phyloP scores from a whole-genome alignment of 2,329 filamentous ascomycete genomes.

The Chaetomiaceae sp. region DNA sequence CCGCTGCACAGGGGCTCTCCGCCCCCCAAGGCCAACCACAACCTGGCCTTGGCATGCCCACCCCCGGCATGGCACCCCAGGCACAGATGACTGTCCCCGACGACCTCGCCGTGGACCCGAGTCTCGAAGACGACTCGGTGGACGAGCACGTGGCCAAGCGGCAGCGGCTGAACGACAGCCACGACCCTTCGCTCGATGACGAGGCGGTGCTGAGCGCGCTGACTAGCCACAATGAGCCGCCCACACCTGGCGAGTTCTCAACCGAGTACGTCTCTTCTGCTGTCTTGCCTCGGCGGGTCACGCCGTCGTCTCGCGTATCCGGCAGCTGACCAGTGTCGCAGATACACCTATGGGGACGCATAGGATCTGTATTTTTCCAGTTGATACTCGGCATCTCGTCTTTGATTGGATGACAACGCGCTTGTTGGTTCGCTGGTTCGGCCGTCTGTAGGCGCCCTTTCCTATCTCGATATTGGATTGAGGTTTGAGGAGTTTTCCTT shows the following conservation, averaged over 20 bases:
- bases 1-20: constrained; percentile 1
- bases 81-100: constrained; percentile 17
- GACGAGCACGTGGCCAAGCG: constrained; percentile 35
- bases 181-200: constrained; percentile 34
- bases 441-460: too few species aligned
- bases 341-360: constrained; percentile 38
- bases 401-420: too few species aligned
- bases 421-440: too few species aligned
- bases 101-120: constrained; percentile 25
- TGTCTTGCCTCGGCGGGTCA: too few species aligned
- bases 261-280: constrained; percentile 42
- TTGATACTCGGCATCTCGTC: too few species aligned
- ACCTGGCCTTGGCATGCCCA: constrained; percentile 7
- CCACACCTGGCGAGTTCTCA: constrained; percentile 34
- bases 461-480: too few species aligned
- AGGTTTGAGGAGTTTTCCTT: too few species aligned
- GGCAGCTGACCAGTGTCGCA: constrained; percentile 17
- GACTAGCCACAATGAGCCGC: constrained; percentile 37
- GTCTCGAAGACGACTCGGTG: constrained; percentile 26
- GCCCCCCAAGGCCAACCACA: constrained; percentile 3
- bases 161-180: constrained; percentile 31
- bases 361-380: constrained; percentile 19
- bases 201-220: constrained; percentile 43
- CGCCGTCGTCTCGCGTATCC: neutral
- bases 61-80: constrained; percentile 17